A percentile compares a stretch with the other conserved stretches of the same genome.
Conservation (phyloP, 139 green algal species). For the Tetradesmus obliquus region DNA sequence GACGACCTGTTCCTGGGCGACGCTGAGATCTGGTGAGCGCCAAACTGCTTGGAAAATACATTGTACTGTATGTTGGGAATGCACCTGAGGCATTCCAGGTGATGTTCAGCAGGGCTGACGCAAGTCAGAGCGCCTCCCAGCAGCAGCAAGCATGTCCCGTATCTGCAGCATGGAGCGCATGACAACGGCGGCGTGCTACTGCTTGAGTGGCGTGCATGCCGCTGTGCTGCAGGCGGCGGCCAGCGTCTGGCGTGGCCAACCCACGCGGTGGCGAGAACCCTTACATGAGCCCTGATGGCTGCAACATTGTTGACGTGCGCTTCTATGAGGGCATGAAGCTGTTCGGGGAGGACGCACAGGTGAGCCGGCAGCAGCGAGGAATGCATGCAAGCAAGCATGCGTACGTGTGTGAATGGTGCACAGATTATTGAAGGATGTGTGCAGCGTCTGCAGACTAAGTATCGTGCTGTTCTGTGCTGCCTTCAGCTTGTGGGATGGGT, state of each 20-base stretch:
- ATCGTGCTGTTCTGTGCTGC: neutral
- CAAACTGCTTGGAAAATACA: neutral
- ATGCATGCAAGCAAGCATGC: neutral
- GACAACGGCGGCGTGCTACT: neutral
- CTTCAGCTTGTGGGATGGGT: no score
- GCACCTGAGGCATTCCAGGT: neutral
- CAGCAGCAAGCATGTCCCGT: neutral
- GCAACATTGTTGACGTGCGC: constrained; percentile 67
- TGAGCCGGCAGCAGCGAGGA: neutral
- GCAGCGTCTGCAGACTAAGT: neutral
- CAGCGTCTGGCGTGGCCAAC: constrained; percentile 46
- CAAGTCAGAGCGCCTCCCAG: neutral
- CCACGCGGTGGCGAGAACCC: constrained; percentile 76
- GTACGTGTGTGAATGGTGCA: neutral
- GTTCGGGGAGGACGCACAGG: constrained; percentile 66
- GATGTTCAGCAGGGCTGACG: neutral
- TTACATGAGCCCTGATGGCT: constrained; percentile 79
- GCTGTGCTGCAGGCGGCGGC: constrained; percentile 51
- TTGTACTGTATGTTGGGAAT: neutral
- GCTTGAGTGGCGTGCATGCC: neutral
- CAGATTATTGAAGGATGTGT: neutral
- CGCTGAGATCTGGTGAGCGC: constrained; percentile 84
- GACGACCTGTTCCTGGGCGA: constrained; percentile 89
- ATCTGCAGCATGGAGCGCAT: neutral
- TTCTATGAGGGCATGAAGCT: constrained; percentile 72